Base-by-base conservation (phyloP, 1,284 basidiomycete species). In the Jaminaea rosea region DNA sequence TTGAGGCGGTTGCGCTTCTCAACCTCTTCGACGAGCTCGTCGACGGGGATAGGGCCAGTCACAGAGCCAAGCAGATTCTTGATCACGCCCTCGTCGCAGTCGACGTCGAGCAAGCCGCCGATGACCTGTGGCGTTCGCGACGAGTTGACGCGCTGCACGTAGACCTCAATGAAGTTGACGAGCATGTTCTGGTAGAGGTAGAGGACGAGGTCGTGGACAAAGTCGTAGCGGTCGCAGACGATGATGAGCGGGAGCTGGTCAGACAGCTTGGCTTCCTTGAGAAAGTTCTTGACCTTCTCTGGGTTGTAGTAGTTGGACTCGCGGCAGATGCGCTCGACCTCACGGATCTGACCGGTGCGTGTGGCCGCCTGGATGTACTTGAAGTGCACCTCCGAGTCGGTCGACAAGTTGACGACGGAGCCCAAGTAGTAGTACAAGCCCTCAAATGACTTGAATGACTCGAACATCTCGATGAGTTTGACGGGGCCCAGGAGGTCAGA, bases 231-330 rank as follows among this genome's bases (percentile, higher is more conserved):
- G 77, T 99, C 94, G 82, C 94, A 98, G 68, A 99, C 94, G 62
- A 99, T 98, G 80, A 98, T 99, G 68, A 99, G 85, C 11, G 94
- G 94, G 31, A 99, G 84, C 76, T 98, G 94, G 76, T 98, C 94
- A 41, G 84, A 78, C 32, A 99, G 84, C 74, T 96, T 94, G 68
- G 93, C 93, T 75, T 99, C 94, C 64, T 77, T 77, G 77, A 98
- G 84, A 85, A 96, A 98, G 79, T 99, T 99, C 81, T 98, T 98
- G 80, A 98, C 94, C 78, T 99, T 99, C 79, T 99, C 94, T 1
- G 94, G 88, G 77, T 94, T 94, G 82, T 98, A 98, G 77, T 80
- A 81, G 78, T 98, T 97, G 75, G 87, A 90, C 79, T 99, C 94
- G 59, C 94, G 82, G 75, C 91, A 94, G 70, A 99, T 93, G 54